Conservation (phyloP, 257 asterid genomes). For the Fraxinus anomala region DNA sequence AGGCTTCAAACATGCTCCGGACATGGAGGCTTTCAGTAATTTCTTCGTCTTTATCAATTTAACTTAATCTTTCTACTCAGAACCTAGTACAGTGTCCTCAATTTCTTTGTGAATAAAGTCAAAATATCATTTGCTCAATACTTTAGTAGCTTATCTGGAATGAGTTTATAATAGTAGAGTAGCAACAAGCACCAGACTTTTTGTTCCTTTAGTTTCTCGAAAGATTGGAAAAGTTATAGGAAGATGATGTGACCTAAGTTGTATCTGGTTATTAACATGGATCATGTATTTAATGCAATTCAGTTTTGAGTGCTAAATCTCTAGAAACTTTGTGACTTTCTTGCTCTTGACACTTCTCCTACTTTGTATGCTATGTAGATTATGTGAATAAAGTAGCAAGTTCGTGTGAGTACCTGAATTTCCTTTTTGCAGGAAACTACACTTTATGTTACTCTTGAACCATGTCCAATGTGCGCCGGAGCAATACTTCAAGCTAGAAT, state of each 20-base stretch:
- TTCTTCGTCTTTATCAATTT: constrained; percentile 23
- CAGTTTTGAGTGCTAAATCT: neutral
- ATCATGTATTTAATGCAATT: neutral
- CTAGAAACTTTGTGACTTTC: neutral
- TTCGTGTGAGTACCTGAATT: constrained; percentile 8
- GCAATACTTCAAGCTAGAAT: constrained; percentile 98
- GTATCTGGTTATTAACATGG: neutral
- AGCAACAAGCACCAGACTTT: constrained; percentile 1
- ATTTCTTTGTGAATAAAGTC: neutral
- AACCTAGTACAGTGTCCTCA: neutral
- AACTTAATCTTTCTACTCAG: constrained; percentile 23
- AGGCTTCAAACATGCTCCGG: constrained; percentile 74
- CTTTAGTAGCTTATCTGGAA: neutral
- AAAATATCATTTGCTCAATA: neutral
- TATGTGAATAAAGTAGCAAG: neutral
- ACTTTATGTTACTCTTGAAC: constrained; percentile 94
- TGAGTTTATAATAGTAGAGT: neutral
- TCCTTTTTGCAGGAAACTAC: constrained; percentile 59
- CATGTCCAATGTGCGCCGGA: constrained; percentile 99
- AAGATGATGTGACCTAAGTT: neutral
- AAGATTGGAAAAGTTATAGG: neutral
- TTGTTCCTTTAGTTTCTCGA: neutral
- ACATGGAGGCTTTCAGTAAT: constrained; percentile 97
- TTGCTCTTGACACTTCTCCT: neutral
- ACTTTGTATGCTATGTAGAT: neutral